phyloP scores from a whole-genome alignment of 148 eudicot species.

The Rhododendron ferrugineum region DNA sequence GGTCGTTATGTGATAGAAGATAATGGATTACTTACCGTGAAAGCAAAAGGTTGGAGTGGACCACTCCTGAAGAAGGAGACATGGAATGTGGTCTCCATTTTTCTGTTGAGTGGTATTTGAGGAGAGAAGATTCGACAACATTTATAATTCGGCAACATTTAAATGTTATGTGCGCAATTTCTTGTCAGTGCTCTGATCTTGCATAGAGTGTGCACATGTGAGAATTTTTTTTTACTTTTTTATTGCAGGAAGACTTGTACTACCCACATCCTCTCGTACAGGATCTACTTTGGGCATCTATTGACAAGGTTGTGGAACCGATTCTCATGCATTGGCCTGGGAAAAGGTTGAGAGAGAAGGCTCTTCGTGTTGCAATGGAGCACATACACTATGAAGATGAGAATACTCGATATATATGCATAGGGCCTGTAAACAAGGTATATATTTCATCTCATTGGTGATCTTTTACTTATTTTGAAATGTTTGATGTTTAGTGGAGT shows the following conservation, averaged over 20 bases:
- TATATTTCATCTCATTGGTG: neutral
- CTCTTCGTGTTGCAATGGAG: slow-evolving; percentile 74
- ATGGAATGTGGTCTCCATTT: neutral
- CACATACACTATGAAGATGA: slow-evolving; percentile 99
- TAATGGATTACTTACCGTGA: neutral
- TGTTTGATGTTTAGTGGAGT: neutral
- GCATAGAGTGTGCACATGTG: neutral
- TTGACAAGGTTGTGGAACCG: slow-evolving; percentile 80
- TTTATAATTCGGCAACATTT: neutral
- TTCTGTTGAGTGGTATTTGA: neutral
- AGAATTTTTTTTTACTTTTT: neutral
- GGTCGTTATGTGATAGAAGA: neutral
- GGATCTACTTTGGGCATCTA: slow-evolving; percentile 82
- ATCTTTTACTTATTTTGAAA: neutral
- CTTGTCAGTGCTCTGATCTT: neutral
- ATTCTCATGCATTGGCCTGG: slow-evolving; percentile 84
- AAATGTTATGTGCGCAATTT: neutral
- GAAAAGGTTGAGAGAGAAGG: slow-evolving; percentile 78
- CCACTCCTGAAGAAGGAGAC: neutral
- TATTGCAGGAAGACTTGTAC: slow-evolving; percentile 91
- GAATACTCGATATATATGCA: slow-evolving; percentile 93
- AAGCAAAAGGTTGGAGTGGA: neutral
- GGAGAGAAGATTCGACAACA: neutral
- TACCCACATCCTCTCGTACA: slow-evolving; percentile 90
- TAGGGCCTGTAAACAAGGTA: slow-evolving; percentile 98